Conservation (phyloP, 2,329 filamentous ascomycete genomes). For the Stagonosporopsis rhizophila region DNA sequence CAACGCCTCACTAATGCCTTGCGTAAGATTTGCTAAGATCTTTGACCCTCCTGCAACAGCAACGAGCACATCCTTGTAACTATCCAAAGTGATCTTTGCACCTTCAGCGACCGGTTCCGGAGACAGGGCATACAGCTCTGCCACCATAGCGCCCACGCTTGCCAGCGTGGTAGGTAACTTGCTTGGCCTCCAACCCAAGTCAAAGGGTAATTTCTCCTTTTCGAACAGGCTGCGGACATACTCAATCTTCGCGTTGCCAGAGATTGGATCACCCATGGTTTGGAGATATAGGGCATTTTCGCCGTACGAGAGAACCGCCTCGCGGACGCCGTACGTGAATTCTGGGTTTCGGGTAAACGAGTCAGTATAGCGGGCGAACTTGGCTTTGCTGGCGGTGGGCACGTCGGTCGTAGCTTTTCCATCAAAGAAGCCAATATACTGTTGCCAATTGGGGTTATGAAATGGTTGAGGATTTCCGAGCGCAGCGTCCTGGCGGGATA, state of each 20-base stretch:
- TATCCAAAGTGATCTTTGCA: slow-evolving; percentile 13
- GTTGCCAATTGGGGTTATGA: slow-evolving; percentile 19
- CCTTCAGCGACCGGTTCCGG: slow-evolving; percentile 20
- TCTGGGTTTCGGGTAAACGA: slow-evolving; percentile 19
- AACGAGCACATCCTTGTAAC: slow-evolving; percentile 24
- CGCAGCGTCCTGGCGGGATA: slow-evolving; percentile 26
- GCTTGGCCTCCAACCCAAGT: slow-evolving; percentile 26
- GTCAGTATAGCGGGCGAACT: slow-evolving; percentile 21
- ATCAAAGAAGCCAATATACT: slow-evolving; percentile 23
- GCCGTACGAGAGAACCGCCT: slow-evolving; percentile 24
- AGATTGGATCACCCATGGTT: slow-evolving; percentile 15
- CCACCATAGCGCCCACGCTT: slow-evolving; percentile 23
- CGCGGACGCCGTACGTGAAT: slow-evolving; percentile 20
- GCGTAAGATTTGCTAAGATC: slow-evolving; percentile 22
- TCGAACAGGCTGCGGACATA: slow-evolving; percentile 26
- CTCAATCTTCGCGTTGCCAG: slow-evolving; percentile 17
- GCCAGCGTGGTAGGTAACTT: slow-evolving; percentile 20
- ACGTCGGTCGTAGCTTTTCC: slow-evolving; percentile 21
- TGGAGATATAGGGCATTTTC: slow-evolving; percentile 27
- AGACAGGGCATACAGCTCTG: slow-evolving; percentile 6
- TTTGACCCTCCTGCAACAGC: slow-evolving; percentile 18
- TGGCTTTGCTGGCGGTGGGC: slow-evolving; percentile 18
- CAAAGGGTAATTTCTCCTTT: slow-evolving; percentile 25
- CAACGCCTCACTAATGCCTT: slow-evolving; percentile 21
- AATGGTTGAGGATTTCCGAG: slow-evolving; percentile 22